Percentiles rank a stretch among this genome's conserved stretches.
Evolutionary conservation across 768 basidiomycete genomes (phyloP).

Genomic region (Galerina sulciceps): DNA sequence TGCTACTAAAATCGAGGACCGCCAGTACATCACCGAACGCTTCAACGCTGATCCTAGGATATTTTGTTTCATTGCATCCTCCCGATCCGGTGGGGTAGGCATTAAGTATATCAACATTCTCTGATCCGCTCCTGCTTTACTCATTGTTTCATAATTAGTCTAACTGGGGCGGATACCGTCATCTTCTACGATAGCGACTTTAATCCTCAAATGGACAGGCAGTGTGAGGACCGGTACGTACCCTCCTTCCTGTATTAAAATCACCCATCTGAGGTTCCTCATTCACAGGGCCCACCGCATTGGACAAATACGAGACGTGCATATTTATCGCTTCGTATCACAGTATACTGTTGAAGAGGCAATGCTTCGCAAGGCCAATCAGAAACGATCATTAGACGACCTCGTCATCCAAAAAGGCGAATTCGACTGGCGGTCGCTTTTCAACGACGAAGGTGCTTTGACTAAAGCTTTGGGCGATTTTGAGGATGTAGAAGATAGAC

Average conservation of each 20-base stretch:
- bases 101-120: constrained; percentile 73
- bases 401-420: constrained; percentile 93
- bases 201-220: constrained; percentile 96
- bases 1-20: constrained; percentile 92
- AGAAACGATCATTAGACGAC: constrained; percentile 89
- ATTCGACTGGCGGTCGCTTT: constrained; percentile 91
- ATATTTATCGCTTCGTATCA: constrained; percentile 94
- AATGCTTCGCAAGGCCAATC: constrained; percentile 96
- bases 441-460: constrained; percentile 68
- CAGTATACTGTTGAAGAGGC: constrained; percentile 93
- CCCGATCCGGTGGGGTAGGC: constrained; percentile 84
- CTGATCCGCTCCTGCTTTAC: constrained; percentile 11
- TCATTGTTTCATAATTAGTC: constrained; percentile 37
- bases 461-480: constrained; percentile 81
- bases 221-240: constrained; percentile 90
- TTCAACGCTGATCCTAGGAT: constrained; percentile 79
- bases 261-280: not conserved
- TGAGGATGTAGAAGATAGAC: constrained; percentile 87
- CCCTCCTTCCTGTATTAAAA: not conserved
- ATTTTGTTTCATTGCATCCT: constrained; percentile 89
- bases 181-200: constrained; percentile 98
- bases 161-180: constrained; percentile 92
- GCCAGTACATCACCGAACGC: constrained; percentile 88
- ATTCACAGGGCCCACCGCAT: constrained; percentile 88
- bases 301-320: constrained; percentile 94